Conservation (phyloP, 495 filamentous ascomycete genomes). For the Annulohypoxylon moriforme region DNA sequence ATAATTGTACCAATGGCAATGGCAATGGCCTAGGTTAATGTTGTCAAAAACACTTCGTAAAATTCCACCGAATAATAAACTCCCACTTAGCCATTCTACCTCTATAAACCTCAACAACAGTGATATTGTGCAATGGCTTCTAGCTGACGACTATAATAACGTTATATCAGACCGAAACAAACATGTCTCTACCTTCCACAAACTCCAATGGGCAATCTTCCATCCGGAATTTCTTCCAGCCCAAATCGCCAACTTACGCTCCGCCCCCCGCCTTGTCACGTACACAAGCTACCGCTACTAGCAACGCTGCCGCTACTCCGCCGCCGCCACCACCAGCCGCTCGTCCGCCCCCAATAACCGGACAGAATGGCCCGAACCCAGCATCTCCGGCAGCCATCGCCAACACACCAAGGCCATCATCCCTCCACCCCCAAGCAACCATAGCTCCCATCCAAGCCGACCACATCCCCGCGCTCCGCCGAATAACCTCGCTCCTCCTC, state of each 20-base stretch:
- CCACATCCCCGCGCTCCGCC: conserved; percentile 78
- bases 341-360: conserved; percentile 21
- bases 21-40: too few relatives aligned
- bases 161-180: conserved; percentile 9
- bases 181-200: conserved; percentile 49
- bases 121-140: conserved; percentile 8
- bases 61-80: not conserved
- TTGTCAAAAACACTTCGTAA: not conserved
- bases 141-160: conserved; percentile 25
- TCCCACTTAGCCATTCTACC: not conserved
- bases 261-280: conserved; percentile 50
- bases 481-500: conserved; percentile 84
- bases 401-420: conserved; percentile 47
- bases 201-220: conserved; percentile 55
- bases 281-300: conserved; percentile 21
- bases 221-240: conserved; percentile 64
- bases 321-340: conserved; percentile 42
- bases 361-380: conserved; percentile 16
- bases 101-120: not conserved
- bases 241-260: conserved; percentile 53
- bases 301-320: conserved; percentile 38
- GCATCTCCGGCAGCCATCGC: conserved; percentile 53
- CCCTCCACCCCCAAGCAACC: conserved; percentile 61
- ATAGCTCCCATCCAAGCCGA: conserved; percentile 68
- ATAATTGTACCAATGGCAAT: not conserved